phyloP scores from a whole-genome alignment of 805 yeast genomes.

The Ogataea pini region DNA sequence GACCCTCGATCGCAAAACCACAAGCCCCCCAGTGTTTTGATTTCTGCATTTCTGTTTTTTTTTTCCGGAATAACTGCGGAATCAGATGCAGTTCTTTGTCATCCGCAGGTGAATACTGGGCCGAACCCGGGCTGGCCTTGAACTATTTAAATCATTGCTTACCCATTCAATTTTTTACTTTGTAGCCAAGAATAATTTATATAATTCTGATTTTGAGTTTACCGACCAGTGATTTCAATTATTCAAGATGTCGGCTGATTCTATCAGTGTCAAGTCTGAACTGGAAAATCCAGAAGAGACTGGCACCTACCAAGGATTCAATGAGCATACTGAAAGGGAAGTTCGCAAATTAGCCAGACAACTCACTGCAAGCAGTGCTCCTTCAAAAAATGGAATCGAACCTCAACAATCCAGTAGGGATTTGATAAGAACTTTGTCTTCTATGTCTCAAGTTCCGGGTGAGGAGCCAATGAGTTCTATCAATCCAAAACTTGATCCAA shows the following conservation, averaged over 20 bases:
- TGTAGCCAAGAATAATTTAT: background rate
- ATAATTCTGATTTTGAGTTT: background rate
- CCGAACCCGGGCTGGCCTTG: background rate
- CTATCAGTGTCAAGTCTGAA: constrained; percentile 23
- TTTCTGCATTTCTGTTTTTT: background rate
- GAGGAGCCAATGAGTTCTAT: constrained; percentile 37
- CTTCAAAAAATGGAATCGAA: constrained; percentile 3
- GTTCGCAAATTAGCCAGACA: constrained; percentile 41
- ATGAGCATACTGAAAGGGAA: constrained; percentile 10
- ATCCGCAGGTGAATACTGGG: background rate
- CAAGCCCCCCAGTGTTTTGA: constrained; percentile 1
- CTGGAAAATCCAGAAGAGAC: constrained; percentile 13
- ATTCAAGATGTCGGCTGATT: constrained; percentile 16
- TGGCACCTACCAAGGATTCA: constrained; percentile 13
- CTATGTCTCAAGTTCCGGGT: constrained; percentile 57
- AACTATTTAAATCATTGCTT: background rate
- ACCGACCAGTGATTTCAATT: background rate
- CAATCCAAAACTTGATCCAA: constrained; percentile 57
- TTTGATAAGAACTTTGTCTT: constrained; percentile 41
- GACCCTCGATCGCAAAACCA: constrained; percentile 1
- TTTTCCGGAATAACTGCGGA: background rate
- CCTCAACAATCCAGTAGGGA: constrained; percentile 15
- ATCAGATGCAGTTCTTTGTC: background rate
- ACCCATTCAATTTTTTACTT: background rate
- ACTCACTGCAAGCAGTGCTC: constrained; percentile 28